Conservation (phyloP, 148 eudicot species). For the Nepenthes gracilis region DNA sequence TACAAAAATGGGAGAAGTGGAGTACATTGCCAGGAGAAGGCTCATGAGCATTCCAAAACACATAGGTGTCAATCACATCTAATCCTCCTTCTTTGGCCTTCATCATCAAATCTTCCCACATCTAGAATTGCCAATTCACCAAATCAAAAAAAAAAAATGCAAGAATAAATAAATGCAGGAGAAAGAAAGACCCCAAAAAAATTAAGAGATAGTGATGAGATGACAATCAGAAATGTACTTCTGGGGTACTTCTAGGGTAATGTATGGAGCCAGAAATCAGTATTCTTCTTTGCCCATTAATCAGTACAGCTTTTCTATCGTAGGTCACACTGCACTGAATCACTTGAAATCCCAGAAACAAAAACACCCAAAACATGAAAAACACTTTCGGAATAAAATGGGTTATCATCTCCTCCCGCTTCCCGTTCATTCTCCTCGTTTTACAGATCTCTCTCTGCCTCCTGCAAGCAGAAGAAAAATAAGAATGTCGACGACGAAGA, state of each 20-base stretch:
- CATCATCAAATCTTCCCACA: slow-evolving; percentile 81
- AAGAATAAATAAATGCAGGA: not conserved
- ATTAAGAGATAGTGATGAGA: not conserved
- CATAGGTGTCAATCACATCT: slow-evolving; percentile 89
- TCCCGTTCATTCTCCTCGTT: too few species aligned
- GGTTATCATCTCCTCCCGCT: too few species aligned
- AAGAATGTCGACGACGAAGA: too few species aligned
- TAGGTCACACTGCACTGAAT: slow-evolving; percentile 47
- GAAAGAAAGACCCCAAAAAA: not conserved
- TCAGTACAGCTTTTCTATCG: slow-evolving; percentile 60
- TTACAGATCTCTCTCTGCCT: too few species aligned
- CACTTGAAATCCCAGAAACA: slow-evolving; percentile 32
- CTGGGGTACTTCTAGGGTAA: slow-evolving; percentile 97
- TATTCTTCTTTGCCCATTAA: slow-evolving; percentile 78
- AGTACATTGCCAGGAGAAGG: slow-evolving; percentile 80
- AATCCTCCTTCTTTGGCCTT: slow-evolving; percentile 78
- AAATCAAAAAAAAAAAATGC: not conserved
- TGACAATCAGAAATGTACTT: slow-evolving; percentile 25
- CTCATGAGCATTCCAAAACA: slow-evolving; percentile 88
- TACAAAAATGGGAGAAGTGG: slow-evolving; percentile 5
- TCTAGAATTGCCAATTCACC: slow-evolving; percentile 30
- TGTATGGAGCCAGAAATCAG: slow-evolving; percentile 97
- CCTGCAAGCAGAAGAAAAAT: too few species aligned
- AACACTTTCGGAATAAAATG: too few species aligned
- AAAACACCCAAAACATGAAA: slow-evolving; percentile 7